Evolutionary conservation across 1,284 basidiomycete species (phyloP), one percentile per base, ranked within the genome.

Genomic region (Naganishia albida): DNA sequence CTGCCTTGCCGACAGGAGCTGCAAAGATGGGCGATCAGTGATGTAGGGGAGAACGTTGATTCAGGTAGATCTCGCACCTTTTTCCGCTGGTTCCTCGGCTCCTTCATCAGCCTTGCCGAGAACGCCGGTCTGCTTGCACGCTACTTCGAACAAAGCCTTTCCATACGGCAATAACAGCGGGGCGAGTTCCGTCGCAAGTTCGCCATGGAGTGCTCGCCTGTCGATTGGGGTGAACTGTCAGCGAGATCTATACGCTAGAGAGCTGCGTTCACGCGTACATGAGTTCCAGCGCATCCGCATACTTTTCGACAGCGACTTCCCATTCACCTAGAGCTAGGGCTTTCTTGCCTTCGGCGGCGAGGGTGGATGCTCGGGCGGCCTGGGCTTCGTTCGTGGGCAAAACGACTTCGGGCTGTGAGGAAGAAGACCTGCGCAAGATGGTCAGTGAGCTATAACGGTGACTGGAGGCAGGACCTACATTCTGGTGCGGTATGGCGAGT

Each of bases 151-250:
- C 48, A 94, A 79, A 7, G 92, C 89, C 75, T 88, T 90, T 10
- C 92, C 92, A 72, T 95, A 95, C 16, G 84, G 81, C 68, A 93
- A 88, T 69, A 94, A 89, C 30, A 93, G 75, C 71, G 93, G 90
- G 12, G 91, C 92, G 67, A 84, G 86, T 73, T 89, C 85, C 1
- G 87, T 85, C 40, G 88, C 85, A 69, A 88, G 82, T 64, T 94
- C 90, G 50, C 85, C 88, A 64, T 86, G 81, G 68, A 87, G 81
- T 73, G 84, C 80, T 46, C 88, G 88, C 72, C 91, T 93, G 51
- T 34, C 50, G 18, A 8, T 28, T 20, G n/a, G n/a, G n/a, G n/a
- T n/a, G n/a, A n/a, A 18, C 16, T 10, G 34, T 60, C 44, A 65
- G 44, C 15, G 10, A 26, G 42, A 20, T 34, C 10, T 20, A 6